phyloP scores from a whole-genome alignment of 129 eudicot species.

The Arctium minus region DNA sequence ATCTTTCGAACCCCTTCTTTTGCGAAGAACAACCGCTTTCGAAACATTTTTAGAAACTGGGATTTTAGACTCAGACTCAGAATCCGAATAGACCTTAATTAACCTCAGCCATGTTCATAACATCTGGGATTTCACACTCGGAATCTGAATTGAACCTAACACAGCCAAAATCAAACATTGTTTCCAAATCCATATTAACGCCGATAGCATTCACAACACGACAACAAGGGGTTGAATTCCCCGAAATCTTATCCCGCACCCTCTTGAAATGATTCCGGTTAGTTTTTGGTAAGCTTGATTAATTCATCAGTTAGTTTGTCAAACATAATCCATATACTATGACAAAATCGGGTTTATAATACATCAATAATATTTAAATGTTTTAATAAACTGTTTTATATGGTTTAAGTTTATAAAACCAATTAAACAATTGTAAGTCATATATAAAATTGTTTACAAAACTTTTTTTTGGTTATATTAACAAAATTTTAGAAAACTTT shows the following conservation, averaged over 20 bases:
- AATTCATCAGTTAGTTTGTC: no score
- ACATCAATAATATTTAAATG: no score
- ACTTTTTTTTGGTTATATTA: no score
- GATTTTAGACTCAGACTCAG: conserved; percentile 63
- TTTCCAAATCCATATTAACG: conserved; percentile 5
- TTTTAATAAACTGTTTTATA: no score
- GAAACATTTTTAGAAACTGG: conserved; percentile 50
- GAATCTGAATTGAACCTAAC: conserved; percentile 56
- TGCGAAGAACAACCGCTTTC: conserved; percentile 12
- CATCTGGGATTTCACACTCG: conserved; percentile 55
- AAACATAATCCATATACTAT: no score
- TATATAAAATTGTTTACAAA: no score
- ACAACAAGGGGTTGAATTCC: conserved; percentile 20
- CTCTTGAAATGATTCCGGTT: conserved; percentile 50
- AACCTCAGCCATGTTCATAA: background rate
- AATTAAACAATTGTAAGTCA: no score
- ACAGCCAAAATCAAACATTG: conserved; percentile 59
- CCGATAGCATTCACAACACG: background rate
- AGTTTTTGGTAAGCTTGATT: no score
- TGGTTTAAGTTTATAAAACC: no score
- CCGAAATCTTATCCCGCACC: conserved; percentile 44
- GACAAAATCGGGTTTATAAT: no score
- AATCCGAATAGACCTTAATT: conserved; percentile 40
- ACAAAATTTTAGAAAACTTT: no score
- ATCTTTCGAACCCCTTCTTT: background rate